Evolutionary conservation across 2,329 filamentous ascomycete genomes (phyloP), one percentile per base, ranked within the genome.

Genomic region (Thelonectria rubi): DNA sequence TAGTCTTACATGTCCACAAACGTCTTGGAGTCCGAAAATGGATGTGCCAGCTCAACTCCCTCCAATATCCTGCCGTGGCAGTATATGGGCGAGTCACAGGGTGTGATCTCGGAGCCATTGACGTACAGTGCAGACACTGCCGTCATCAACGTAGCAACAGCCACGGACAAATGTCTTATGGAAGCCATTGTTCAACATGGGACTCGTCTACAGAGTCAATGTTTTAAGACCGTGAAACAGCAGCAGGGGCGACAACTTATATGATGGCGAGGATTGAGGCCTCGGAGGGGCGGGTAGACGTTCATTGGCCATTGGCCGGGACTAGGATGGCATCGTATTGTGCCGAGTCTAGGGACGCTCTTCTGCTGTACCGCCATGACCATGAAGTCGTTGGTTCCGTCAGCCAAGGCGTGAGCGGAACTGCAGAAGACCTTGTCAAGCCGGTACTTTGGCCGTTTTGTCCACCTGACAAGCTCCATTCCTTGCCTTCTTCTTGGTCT

Each of bases 1-100:
- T 18, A 26, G 20, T 76, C 80, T 77, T 77, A 87, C 85, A 90
- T 86, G 72, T 91, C 88, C 45, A 91, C 88, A 72, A 90, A 91
- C 1, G 87, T 90, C 80, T 91, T 91, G 62, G 87, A 90, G 76
- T 91, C 88, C 14, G 79, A 76, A 66, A 90, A 91, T 0, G 88
- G 88, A 21, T 78, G 79, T 2, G 88, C 88, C 10, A 90, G 78
- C 76, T 91, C 82, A 49, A 91, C 83, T 64, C 86, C 80, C 62
- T 82, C 80, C 3, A 91, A 80, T 12, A 91, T 80, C 0, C 89
- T 85, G 49, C 88, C 88, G 65, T 87, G 82, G 72, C 88, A 91
- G 75, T 91, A 91, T 18, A 91, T 79, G 15, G 86, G 83, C 9
- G 88, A 90, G 72, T 90, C 86, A 75, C 88, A 91, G 1, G 88